These are phyloP conservation scores for Monascus purpureus DNA, from an alignment of 495 filamentous ascomycete genomes.

Conservation along the genomic window DNA sequence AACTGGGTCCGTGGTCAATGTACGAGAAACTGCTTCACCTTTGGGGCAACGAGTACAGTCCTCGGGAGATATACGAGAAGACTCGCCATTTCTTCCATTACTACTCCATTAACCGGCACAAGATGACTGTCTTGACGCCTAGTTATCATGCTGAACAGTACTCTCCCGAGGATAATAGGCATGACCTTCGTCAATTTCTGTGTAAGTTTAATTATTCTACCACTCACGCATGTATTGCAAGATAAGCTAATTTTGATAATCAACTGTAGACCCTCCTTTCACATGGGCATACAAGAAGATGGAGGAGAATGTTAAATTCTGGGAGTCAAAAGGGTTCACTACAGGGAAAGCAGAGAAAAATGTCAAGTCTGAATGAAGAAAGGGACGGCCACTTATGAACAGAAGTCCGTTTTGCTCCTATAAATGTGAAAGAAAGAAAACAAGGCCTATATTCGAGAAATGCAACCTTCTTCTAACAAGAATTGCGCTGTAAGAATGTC, in stretches of 20 bases:
- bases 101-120: constrained; percentile 46
- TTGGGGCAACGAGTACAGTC: constrained; percentile 43
- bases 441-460: no score
- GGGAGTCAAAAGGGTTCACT: constrained; percentile 26
- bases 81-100: constrained; percentile 20
- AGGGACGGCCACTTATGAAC: no score
- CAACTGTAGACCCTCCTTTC: constrained; percentile 18
- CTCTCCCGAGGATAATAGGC: constrained; percentile 53
- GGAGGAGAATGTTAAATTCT: constrained; percentile 24
- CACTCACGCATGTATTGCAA: no score
- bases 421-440: no score
- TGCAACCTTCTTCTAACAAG: no score
- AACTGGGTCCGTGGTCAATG: constrained; percentile 60
- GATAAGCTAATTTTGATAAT: background rate
- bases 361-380: constrained; percentile 26
- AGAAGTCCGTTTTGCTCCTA: no score
- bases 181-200: constrained; percentile 50
- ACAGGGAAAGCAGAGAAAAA: constrained; percentile 24
- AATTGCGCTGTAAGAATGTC: no score
- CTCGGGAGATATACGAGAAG: constrained; percentile 42
- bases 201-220: no score
- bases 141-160: constrained; percentile 41
- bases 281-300: constrained; percentile 30
- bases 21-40: constrained; percentile 54
- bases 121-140: constrained; percentile 53